Evolutionary conservation across 345 rosid genomes (phyloP).

Genomic region (Trapa incisa): DNA sequence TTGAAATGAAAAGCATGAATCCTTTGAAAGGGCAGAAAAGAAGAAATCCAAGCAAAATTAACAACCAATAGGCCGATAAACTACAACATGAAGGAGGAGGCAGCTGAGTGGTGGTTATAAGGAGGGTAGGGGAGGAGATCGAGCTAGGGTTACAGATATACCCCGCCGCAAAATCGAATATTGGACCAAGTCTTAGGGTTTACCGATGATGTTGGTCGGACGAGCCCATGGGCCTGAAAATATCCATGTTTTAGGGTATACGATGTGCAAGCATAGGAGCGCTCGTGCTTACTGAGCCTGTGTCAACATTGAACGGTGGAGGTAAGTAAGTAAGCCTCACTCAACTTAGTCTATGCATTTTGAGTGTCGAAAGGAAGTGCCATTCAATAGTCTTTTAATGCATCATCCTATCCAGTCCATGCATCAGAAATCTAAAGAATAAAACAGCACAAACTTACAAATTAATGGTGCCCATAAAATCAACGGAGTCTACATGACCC

Average conservation of each 20-base stretch:
- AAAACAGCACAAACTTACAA: no score
- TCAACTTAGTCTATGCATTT: constrained; percentile 9
- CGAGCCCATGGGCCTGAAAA: not conserved
- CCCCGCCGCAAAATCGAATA: no score
- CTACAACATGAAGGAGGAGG: not conserved
- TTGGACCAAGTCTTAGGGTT: no score
- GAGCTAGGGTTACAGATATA: not conserved
- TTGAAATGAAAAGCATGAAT: not conserved
- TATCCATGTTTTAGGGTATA: constrained; percentile 74
- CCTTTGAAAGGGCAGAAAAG: not conserved
- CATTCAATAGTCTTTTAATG: no score
- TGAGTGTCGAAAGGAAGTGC: no score
- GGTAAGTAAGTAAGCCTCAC: constrained; percentile 37
- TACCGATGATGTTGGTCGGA: no score
- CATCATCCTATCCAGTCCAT: no score
- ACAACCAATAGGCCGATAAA: no score
- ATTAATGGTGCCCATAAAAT: no score
- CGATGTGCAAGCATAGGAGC: constrained; percentile 86
- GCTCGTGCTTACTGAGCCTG: constrained; percentile 53
- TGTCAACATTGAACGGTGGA: constrained; percentile 39
- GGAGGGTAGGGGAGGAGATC: not conserved
- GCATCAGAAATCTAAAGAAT: no score
- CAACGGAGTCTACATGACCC: no score
- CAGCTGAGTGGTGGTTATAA: not conserved
- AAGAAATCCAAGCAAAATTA: not conserved